These are phyloP conservation scores for Pleurotus sapidus DNA, from an alignment of 768 basidiomycete species.

Conservation along the genomic window DNA sequence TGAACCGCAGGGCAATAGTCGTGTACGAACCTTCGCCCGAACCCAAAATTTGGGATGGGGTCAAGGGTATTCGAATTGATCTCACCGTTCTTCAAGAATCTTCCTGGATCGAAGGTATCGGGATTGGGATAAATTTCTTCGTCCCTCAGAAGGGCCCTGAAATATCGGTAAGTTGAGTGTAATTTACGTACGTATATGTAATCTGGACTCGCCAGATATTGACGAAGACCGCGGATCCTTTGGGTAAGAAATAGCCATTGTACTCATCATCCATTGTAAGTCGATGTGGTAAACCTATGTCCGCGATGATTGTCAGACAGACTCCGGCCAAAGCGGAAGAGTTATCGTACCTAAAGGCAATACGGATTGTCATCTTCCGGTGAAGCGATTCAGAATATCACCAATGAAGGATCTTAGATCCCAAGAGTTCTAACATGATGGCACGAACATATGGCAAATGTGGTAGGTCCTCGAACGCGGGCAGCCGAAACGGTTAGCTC, in stretches of 20 bases:
- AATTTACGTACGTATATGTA: background rate
- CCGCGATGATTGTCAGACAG: background rate
- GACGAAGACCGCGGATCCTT: constrained; percentile 26
- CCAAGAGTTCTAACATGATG: constrained; percentile 26
- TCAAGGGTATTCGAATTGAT: constrained; percentile 15
- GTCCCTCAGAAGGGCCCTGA: constrained; percentile 30
- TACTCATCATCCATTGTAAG: constrained; percentile 25
- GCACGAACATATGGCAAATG: constrained; percentile 30
- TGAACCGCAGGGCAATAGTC: background rate
- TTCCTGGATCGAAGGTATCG: constrained; percentile 30
- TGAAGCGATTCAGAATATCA: too few relatives aligned
- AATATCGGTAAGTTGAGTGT: background rate
- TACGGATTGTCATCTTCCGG: constrained; percentile 8
- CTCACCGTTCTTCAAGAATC: constrained; percentile 26
- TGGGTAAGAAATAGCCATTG: constrained; percentile 28
- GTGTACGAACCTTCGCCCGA: constrained; percentile 33
- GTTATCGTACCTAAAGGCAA: constrained; percentile 11
- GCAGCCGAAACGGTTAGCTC: constrained; percentile 28
- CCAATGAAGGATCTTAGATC: background rate
- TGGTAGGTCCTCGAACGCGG: constrained; percentile 23
- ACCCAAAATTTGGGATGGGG: constrained; percentile 30
- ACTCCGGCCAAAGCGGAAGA: background rate
- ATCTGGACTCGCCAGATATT: constrained; percentile 29
- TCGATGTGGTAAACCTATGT: constrained; percentile 12
- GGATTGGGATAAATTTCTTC: constrained; percentile 27